Evolutionary conservation across 768 basidiomycete species (phyloP).

Genomic region (Vishniacozyma victoriae): DNA sequence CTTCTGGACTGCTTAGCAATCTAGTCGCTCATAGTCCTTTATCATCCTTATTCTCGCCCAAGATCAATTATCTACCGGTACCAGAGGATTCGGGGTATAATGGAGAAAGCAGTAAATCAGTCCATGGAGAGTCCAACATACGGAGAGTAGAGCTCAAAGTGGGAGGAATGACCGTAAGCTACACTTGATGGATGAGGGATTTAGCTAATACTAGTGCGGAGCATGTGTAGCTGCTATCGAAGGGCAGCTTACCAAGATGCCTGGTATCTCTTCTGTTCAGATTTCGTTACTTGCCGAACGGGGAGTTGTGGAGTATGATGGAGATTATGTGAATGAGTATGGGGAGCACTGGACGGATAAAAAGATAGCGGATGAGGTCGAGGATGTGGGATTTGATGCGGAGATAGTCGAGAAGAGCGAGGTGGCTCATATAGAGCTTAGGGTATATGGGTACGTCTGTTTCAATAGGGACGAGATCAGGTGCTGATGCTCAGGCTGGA

Average conservation of each 20-base stretch:
- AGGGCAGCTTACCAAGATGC: constrained; percentile 51
- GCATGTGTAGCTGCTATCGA: constrained; percentile 48
- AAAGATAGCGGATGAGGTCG: constrained; percentile 79
- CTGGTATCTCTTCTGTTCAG: constrained; percentile 85
- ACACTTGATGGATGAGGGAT: neutral
- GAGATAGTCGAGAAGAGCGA: constrained; percentile 42
- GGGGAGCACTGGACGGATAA: constrained; percentile 62
- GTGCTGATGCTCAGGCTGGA: constrained; percentile 20
- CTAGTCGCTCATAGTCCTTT: neutral
- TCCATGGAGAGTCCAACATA: neutral
- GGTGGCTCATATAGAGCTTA: constrained; percentile 36
- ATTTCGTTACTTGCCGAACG: constrained; percentile 97
- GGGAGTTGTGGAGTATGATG: constrained; percentile 83
- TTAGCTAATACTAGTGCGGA: constrained; percentile 36
- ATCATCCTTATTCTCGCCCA: neutral
- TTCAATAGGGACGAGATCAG: neutral
- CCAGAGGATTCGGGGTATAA: neutral
- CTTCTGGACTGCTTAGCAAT: neutral
- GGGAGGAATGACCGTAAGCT: constrained; percentile 42
- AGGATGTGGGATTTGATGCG: constrained; percentile 53
- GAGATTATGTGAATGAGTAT: constrained; percentile 46
- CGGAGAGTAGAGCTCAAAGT: constrained; percentile 38
- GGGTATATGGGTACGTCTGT: constrained; percentile 40
- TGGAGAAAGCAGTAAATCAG: neutral
- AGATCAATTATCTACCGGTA: neutral